These are phyloP conservation scores for Medicago arabica DNA, from an alignment of 306 rosid species.

Conservation along the genomic window DNA sequence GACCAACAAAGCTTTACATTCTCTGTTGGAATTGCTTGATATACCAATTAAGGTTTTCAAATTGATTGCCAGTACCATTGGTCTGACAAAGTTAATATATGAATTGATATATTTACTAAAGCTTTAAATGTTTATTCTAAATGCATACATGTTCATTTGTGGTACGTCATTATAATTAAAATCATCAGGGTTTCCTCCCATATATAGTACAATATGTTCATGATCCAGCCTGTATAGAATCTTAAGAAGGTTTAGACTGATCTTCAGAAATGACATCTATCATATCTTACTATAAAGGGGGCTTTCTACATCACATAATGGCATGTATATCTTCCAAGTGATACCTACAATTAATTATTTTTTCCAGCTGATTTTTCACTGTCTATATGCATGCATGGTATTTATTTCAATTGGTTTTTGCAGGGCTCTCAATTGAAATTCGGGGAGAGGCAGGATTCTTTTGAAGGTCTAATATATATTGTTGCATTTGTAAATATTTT, in stretches of 20 bases:
- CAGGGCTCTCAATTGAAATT: constrained; percentile 89
- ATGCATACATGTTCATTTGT: constrained; percentile 10
- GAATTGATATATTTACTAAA: constrained; percentile 1
- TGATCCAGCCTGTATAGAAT: constrained; percentile 19
- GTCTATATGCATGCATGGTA: not conserved
- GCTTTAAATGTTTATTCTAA: constrained; percentile 2
- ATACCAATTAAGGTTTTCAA: constrained; percentile 12
- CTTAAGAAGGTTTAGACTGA: constrained; percentile 20
- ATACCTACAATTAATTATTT: not conserved
- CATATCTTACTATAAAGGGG: constrained; percentile 2
- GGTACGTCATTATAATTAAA: not conserved
- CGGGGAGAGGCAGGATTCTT: constrained; percentile 81
- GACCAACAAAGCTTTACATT: not conserved
- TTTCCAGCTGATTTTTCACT: not conserved
- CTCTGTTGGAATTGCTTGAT: not conserved
- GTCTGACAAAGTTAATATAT: not conserved
- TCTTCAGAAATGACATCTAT: not conserved
- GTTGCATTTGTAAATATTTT: constrained; percentile 27
- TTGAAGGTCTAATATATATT: constrained; percentile 70
- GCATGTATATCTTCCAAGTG: constrained; percentile 2
- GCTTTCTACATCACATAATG: not conserved
- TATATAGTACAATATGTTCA: not conserved
- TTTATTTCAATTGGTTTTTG: constrained; percentile 33
- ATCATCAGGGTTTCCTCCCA: not conserved
- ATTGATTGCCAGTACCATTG: constrained; percentile 5